Conservation (phyloP, 345 rosid genomes). For the Corchorus capsularis region DNA sequence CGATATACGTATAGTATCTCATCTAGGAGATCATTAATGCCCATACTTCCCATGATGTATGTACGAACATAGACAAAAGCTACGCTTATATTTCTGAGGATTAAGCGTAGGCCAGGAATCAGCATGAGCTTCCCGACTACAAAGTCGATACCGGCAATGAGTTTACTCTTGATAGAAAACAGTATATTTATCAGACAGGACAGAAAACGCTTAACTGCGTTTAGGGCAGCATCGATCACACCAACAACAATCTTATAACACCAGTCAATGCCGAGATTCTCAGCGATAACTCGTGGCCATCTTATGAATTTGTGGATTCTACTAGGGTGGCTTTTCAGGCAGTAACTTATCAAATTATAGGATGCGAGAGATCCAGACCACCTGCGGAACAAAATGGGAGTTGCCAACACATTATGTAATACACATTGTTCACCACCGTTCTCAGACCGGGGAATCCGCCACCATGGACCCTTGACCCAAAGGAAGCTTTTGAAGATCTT, state of each 20-base stretch:
- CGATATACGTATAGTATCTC: conserved; percentile 33
- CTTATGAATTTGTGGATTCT: conserved; percentile 33
- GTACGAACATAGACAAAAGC: not conserved
- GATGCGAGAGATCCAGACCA: conserved; percentile 57
- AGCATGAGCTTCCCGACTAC: not conserved
- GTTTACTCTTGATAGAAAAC: not conserved
- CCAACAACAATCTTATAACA: not conserved
- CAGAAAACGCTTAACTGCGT: not conserved
- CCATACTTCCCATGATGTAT: conserved; percentile 24
- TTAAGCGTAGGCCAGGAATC: too few species aligned
- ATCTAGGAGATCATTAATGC: conserved; percentile 39
- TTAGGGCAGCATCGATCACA: not conserved
- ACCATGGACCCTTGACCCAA: conserved; percentile 14
- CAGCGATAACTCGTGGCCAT: not conserved
- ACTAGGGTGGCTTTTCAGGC: conserved; percentile 33
- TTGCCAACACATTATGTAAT: conserved; percentile 32
- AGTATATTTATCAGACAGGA: not conserved
- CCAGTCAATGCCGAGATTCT: not conserved
- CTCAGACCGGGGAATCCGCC: not conserved
- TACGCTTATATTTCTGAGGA: not conserved
- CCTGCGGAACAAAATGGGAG: conserved; percentile 39
- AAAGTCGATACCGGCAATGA: not conserved
- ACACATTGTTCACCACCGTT: not conserved
- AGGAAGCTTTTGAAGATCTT: conserved; percentile 20
- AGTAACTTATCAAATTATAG: conserved; percentile 52